These are phyloP conservation scores for Onygena corvina DNA, from an alignment of 2,329 filamentous ascomycete species.

Conservation along the genomic window DNA sequence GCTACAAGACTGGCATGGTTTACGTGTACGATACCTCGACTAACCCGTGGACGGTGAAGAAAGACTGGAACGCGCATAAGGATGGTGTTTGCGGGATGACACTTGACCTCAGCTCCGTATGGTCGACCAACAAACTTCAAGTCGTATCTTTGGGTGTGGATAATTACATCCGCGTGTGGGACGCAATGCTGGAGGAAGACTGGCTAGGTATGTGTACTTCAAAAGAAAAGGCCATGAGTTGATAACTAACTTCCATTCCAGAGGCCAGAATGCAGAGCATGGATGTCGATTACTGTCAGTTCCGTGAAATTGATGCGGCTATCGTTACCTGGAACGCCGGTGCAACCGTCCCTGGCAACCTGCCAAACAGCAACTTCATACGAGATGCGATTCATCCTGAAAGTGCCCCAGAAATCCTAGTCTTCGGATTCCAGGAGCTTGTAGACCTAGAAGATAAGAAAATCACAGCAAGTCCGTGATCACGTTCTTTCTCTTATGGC, in stretches of 20 bases:
- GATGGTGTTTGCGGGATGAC: slow-evolving; percentile 67
- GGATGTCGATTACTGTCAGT: slow-evolving; percentile 72
- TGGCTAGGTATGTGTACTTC: slow-evolving; percentile 68
- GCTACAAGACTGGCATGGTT: slow-evolving; percentile 85
- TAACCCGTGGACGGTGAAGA: slow-evolving; percentile 79
- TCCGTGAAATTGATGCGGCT: slow-evolving; percentile 66
- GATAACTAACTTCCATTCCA: slow-evolving; percentile 22
- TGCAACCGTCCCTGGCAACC: slow-evolving; percentile 76
- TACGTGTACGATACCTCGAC: slow-evolving; percentile 78
- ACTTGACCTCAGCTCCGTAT: slow-evolving; percentile 69
- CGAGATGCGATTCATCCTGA: slow-evolving; percentile 64
- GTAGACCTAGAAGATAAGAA: slow-evolving; percentile 97
- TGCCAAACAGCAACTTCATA: slow-evolving; percentile 71
- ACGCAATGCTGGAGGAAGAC: slow-evolving; percentile 83
- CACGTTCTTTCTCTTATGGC: neutral
- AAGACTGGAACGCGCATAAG: slow-evolving; percentile 89
- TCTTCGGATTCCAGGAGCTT: slow-evolving; percentile 97
- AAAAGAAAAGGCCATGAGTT: no score
- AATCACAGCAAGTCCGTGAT: slow-evolving; percentile 69
- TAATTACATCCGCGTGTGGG: slow-evolving; percentile 75
- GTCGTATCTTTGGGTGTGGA: slow-evolving; percentile 80
- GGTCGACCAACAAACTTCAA: slow-evolving; percentile 71
- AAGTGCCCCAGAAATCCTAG: slow-evolving; percentile 71
- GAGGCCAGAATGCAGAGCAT: slow-evolving; percentile 75
- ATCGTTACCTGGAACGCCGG: slow-evolving; percentile 96